Evolutionary conservation across 164 flowering plant genomes (phyloP), one percentile per base, ranked within the genome.

Genomic region (Kalanchoe fedtschenkoi): DNA sequence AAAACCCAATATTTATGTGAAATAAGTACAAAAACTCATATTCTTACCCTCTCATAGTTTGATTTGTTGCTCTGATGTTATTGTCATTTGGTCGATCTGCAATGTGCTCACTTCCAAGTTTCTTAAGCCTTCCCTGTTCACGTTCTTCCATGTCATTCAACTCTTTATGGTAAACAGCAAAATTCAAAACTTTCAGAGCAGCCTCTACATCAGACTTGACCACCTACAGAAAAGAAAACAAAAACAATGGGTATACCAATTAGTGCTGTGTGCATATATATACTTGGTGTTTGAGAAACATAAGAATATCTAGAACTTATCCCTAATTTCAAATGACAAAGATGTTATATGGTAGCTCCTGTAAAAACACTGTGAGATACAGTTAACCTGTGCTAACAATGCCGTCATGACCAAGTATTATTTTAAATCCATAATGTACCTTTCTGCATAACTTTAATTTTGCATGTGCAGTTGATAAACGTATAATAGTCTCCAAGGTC

Each of bases 391-490:
- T 43, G 24, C 10, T 43, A 43, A n/a, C 46, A 51, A 15, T 9
- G 13, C 8, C 11, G 2, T 37, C 39, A 37, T 61, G 53, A 61
- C 33, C 32, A 7, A 51, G 11, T 29, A 26, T 10, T 13, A 0
- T 24, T 1, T n/a, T 24, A 26, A 51, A 3, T 51, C 17, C 21
- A 43, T n/a, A 15, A 53, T 19, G 16, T 73, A 95, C 99, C 96
- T 87, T 72, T 69, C 77, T 81, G 69, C 85, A 83, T 79, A 90
- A 73, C 74, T 81, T 93, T 74, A 93, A 59, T 72, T 90, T 93
- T 62, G 99, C 99, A 82, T 93, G 99, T 60, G 99, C 96, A 71
- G 97, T 93, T 62, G 97, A 93, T 15, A 93, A 91, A 60, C 97
- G 89, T 42, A 93, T 93, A 2, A 93, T 93, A 54, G 99, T 93